Conservation (phyloP, 352 stramenopile species). For the Globisporangium yorkense region DNA sequence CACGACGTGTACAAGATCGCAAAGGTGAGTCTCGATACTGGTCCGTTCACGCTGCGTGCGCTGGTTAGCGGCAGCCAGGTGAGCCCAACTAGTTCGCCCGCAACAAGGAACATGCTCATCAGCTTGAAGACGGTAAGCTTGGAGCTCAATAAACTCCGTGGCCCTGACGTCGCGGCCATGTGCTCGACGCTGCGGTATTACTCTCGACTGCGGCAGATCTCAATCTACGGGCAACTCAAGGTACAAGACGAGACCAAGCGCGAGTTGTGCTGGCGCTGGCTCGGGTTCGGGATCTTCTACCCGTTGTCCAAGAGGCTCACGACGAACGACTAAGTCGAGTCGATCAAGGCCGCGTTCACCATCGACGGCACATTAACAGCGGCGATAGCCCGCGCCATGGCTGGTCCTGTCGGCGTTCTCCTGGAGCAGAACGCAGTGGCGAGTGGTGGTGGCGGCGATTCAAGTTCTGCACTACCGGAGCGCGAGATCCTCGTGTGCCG, state of each 20-base stretch:
- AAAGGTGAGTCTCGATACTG: not conserved
- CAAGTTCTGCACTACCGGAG: no score
- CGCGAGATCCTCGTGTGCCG: not conserved
- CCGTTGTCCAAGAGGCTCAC: conserved; percentile 1
- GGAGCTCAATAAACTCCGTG: not conserved
- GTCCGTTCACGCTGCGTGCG: not conserved
- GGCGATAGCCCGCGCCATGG: no score
- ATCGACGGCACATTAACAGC: no score
- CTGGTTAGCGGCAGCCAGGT: not conserved
- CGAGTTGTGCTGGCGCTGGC: conserved; percentile 7
- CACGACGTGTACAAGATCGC: not conserved
- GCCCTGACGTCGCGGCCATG: not conserved
- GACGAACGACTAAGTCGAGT: not conserved
- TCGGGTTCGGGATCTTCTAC: conserved; percentile 12
- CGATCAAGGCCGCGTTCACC: not conserved
- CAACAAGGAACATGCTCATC: not conserved
- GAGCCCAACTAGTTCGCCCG: not conserved
- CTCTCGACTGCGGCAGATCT: not conserved
- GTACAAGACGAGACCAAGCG: not conserved
- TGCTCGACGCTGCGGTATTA: conserved; percentile 7
- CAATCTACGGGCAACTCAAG: not conserved
- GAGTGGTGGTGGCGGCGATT: no score
- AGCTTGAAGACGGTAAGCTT: not conserved
- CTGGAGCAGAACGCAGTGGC: not conserved
- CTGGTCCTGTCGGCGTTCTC: not conserved